phyloP scores from a whole-genome alignment of 1,284 basidiomycete species.

The Chalciporus sp. region DNA sequence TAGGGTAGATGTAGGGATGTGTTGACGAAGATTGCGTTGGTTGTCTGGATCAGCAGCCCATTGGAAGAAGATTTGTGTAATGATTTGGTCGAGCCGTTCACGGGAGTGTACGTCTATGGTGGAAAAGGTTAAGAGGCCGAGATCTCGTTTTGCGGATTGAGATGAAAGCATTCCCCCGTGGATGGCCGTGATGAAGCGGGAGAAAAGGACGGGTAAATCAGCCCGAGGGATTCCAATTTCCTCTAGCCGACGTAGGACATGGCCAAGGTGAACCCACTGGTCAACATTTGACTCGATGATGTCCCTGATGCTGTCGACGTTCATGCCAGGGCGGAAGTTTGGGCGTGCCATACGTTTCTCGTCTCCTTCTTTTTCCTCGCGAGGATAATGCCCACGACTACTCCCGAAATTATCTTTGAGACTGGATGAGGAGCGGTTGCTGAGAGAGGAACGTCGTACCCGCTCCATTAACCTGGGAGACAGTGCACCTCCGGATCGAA shows the following conservation, averaged over 20 bases:
- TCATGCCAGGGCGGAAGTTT: neutral
- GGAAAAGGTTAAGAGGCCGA: slow-evolving; percentile 28
- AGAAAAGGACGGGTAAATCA: slow-evolving; percentile 34
- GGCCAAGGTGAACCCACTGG: slow-evolving; percentile 32
- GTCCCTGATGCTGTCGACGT: slow-evolving; percentile 15
- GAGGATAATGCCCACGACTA: neutral
- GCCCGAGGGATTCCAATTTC: slow-evolving; percentile 39
- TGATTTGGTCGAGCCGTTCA: slow-evolving; percentile 33
- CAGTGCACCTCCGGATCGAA: slow-evolving; percentile 6
- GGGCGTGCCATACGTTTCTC: neutral
- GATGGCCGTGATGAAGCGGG: slow-evolving; percentile 33
- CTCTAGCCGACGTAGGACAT: slow-evolving; percentile 34
- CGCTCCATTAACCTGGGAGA: neutral
- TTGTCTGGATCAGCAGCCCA: slow-evolving; percentile 40
- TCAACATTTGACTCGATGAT: slow-evolving; percentile 24
- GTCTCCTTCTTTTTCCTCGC: neutral
- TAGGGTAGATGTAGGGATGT: slow-evolving; percentile 31
- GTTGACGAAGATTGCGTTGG: slow-evolving; percentile 19
- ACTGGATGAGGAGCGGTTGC: neutral
- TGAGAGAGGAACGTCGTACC: neutral
- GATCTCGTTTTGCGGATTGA: slow-evolving; percentile 25
- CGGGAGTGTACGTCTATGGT: slow-evolving; percentile 13
- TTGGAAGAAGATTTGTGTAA: slow-evolving; percentile 43
- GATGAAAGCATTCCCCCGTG: slow-evolving; percentile 27
- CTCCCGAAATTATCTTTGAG: neutral